A percentile compares a stretch with the other conserved stretches of the same genome.
Evolutionary conservation across 257 asterid genomes (phyloP).

Genomic region (Solanum bukasovii): DNA sequence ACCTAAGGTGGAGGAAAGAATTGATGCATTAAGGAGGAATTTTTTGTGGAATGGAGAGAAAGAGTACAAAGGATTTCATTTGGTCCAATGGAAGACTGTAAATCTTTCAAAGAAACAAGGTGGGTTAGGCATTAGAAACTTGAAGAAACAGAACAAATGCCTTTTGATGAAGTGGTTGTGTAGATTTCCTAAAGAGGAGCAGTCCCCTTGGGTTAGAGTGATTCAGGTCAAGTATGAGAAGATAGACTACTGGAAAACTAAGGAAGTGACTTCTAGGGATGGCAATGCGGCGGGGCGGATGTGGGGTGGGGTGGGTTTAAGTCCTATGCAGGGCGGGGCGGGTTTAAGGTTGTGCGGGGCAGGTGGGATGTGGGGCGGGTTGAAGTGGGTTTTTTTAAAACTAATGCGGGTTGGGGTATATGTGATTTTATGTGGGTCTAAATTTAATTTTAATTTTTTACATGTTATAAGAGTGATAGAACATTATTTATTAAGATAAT

Average conservation of each 20-base stretch:
- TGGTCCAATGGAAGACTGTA: not conserved
- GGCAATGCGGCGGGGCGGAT: not conserved
- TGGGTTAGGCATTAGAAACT: not conserved
- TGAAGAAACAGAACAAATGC: not conserved
- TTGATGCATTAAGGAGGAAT: not conserved
- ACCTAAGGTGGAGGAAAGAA: not conserved
- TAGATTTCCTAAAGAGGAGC: not conserved
- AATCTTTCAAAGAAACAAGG: not conserved
- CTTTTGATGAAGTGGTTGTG: not conserved
- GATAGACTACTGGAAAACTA: not conserved
- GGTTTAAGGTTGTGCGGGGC: too few relatives aligned
- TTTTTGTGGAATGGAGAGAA: not conserved
- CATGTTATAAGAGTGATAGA: not conserved
- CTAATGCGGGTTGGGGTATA: not conserved
- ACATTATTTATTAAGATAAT: too few relatives aligned
- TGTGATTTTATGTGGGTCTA: not conserved
- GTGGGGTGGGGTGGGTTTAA: not conserved
- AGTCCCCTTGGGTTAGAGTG: not conserved
- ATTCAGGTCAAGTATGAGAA: not conserved
- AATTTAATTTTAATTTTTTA: too few relatives aligned
- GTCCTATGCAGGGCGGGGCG: too few relatives aligned
- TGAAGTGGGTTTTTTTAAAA: too few relatives aligned
- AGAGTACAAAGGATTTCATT: not conserved
- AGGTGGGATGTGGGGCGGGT: not conserved
- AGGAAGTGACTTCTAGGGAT: not conserved